phyloP scores from a whole-genome alignment of 2,329 filamentous ascomycete species.

The Aspergillus luchuensis region DNA sequence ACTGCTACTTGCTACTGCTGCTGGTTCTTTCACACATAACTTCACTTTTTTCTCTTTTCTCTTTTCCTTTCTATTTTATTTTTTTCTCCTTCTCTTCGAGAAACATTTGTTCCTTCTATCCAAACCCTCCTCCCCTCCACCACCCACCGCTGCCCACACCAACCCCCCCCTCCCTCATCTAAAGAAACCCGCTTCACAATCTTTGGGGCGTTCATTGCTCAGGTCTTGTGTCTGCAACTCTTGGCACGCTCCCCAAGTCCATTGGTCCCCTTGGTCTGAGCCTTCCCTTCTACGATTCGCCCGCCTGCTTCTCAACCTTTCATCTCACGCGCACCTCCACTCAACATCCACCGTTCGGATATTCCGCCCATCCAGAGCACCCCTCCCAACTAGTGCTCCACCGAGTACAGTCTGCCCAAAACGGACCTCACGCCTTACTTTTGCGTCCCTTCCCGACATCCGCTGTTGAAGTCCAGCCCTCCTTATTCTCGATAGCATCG shows the following conservation, averaged over 20 bases:
- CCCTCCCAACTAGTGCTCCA: constrained; percentile 36
- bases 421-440: constrained; percentile 53
- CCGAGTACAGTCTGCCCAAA: constrained; percentile 50
- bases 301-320: constrained; percentile 35
- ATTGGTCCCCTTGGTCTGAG: constrained; percentile 28
- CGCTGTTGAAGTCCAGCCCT: constrained; percentile 49
- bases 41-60: constrained; percentile 12
- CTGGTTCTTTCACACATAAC: constrained; percentile 6
- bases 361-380: constrained; percentile 38
- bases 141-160: too few relatives aligned
- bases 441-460: constrained; percentile 44
- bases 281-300: constrained; percentile 29
- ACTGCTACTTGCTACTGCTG: constrained; percentile 17
- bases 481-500: constrained; percentile 45
- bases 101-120: constrained; percentile 9
- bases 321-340: constrained; percentile 36
- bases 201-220: constrained; percentile 16
- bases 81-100: constrained; percentile 10
- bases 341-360: constrained; percentile 36
- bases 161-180: too few relatives aligned
- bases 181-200: constrained; percentile 18
- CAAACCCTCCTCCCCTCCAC: constrained; percentile 16
- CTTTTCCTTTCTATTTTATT: constrained; percentile 9
- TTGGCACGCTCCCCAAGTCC: constrained; percentile 32
- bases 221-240: constrained; percentile 30